Evolutionary conservation across 257 asterid species (phyloP).

Genomic region (Apocynum venetum): DNA sequence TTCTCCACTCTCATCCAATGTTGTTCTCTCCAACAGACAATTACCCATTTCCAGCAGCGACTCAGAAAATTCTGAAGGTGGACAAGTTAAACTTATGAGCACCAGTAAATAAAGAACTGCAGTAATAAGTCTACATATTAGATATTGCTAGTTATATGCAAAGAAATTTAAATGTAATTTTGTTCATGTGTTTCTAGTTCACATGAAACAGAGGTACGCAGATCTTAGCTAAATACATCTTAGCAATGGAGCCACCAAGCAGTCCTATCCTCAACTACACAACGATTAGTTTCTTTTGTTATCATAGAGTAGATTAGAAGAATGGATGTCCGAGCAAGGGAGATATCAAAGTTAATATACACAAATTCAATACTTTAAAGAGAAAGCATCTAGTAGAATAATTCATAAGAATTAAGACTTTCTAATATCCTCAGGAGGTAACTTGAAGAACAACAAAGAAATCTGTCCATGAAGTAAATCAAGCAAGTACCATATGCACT

Average conservation of each 20-base stretch:
- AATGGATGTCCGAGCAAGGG: background rate
- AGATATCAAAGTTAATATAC: background rate
- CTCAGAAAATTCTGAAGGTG: slow-evolving; percentile 82
- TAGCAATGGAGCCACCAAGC: background rate
- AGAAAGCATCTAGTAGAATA: background rate
- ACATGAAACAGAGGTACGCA: no score
- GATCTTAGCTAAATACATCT: background rate
- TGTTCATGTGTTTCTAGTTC: background rate
- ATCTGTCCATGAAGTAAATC: background rate
- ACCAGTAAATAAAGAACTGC: background rate
- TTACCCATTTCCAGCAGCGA: slow-evolving; percentile 92
- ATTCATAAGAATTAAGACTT: background rate
- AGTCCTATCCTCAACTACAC: background rate
- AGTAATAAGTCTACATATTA: background rate
- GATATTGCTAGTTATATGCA: background rate
- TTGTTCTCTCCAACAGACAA: slow-evolving; percentile 79
- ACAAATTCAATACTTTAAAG: background rate
- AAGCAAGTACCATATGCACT: slow-evolving; percentile 73
- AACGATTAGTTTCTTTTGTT: background rate
- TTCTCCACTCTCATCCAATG: slow-evolving; percentile 60
- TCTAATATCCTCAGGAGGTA: background rate
- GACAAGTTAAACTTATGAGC: background rate
- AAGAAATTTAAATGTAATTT: background rate
- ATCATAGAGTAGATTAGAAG: background rate
- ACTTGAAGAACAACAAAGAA: background rate